phyloP scores from a whole-genome alignment of 441 rosid species.

The Sinapis alba region DNA sequence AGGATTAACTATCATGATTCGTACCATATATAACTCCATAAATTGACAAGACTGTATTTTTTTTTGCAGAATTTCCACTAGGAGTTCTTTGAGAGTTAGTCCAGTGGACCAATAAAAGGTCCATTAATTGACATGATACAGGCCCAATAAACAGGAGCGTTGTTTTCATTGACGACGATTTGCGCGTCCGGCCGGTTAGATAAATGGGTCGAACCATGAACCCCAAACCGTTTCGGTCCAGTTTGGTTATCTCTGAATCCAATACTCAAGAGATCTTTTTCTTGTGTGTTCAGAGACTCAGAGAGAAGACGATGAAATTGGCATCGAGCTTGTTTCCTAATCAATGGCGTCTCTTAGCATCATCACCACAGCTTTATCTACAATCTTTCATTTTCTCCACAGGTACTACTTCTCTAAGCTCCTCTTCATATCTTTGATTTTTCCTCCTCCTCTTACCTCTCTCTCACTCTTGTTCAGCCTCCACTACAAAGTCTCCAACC shows the following conservation, averaged over 20 bases:
- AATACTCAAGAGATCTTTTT: not conserved
- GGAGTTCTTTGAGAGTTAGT: too few species aligned
- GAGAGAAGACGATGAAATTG: slow-evolving; percentile 29
- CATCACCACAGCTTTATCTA: slow-evolving; percentile 29
- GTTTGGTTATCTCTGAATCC: not conserved
- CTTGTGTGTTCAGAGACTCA: not conserved
- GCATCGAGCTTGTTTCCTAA: slow-evolving; percentile 41
- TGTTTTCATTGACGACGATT: not conserved
- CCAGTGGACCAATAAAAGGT: not conserved
- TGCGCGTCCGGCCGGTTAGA: not conserved
- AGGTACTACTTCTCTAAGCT: slow-evolving; percentile 19
- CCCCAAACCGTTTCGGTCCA: not conserved
- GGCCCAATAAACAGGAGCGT: not conserved
- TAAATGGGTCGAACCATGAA: not conserved
- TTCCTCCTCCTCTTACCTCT: slow-evolving; percentile 11
- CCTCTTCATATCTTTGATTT: not conserved
- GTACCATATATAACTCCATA: too few species aligned
- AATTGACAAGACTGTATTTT: too few species aligned
- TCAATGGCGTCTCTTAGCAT: slow-evolving; percentile 42
- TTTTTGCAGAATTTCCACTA: too few species aligned
- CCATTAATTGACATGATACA: not conserved
- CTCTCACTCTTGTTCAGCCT: slow-evolving; percentile 17
- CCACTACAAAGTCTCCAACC: slow-evolving; percentile 28
- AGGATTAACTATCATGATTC: too few species aligned
- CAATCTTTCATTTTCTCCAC: slow-evolving; percentile 29